A percentile compares a stretch with the other conserved stretches of the same genome.
These are phyloP conservation scores for Chaetomium sp. DNA, from an alignment of 2,329 filamentous ascomycete species.

Conservation along the genomic window DNA sequence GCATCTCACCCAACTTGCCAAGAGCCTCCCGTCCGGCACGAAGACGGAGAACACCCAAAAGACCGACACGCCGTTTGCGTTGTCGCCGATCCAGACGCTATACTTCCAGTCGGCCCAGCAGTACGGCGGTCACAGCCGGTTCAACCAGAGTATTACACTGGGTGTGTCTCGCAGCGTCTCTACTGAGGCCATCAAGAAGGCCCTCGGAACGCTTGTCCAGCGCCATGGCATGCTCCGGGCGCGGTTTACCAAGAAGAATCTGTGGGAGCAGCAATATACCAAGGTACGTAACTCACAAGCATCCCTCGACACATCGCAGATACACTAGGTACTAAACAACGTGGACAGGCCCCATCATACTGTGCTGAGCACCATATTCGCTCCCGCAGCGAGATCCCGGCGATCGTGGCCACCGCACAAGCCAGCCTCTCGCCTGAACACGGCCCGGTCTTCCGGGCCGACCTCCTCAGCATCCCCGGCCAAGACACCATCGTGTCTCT, in stretches of 20 bases:
- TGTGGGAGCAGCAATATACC: slow-evolving; percentile 17
- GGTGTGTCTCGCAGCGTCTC: slow-evolving; percentile 9
- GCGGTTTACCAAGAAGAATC: slow-evolving; percentile 9
- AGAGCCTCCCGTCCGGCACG: not conserved
- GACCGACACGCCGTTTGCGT: slow-evolving; percentile 11
- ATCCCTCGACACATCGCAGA: too few relatives aligned
- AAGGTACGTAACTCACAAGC: slow-evolving; percentile 7
- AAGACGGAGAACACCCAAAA: not conserved
- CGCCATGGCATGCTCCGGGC: slow-evolving; percentile 21
- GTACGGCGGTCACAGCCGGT: slow-evolving; percentile 16
- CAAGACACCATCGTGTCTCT: slow-evolving; percentile 14
- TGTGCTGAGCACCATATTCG: slow-evolving; percentile 10
- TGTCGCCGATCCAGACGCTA: slow-evolving; percentile 21
- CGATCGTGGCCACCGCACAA: slow-evolving; percentile 13
- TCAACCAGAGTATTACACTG: slow-evolving; percentile 22
- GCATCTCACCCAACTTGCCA: slow-evolving; percentile 20
- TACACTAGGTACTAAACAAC: not conserved
- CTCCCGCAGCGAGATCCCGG: slow-evolving; percentile 8
- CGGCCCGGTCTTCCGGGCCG: slow-evolving; percentile 21
- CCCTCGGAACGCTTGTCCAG: slow-evolving; percentile 18
- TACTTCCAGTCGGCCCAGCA: slow-evolving; percentile 13
- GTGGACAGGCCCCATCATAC: slow-evolving; percentile 11
- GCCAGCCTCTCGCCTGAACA: slow-evolving; percentile 13
- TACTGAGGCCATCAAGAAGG: slow-evolving; percentile 10
- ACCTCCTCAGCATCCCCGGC: slow-evolving; percentile 13